phyloP scores from a whole-genome alignment of 768 basidiomycete genomes.

The Psilocybe subaeruginosa region DNA sequence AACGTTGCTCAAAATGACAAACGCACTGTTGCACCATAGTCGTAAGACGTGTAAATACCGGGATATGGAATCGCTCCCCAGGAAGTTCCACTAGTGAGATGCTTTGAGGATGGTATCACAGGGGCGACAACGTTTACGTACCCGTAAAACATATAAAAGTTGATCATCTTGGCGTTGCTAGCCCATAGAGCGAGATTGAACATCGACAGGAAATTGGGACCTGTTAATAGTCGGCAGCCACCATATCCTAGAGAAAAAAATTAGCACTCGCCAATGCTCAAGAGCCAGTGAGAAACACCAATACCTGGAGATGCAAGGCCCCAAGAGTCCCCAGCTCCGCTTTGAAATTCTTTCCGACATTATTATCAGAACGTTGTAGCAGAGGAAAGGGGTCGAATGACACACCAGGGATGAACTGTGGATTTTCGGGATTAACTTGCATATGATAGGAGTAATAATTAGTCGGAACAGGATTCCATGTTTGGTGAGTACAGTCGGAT shows the following conservation, averaged over 20 bases:
- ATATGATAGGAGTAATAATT: slow-evolving; percentile 69
- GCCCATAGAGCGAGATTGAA: slow-evolving; percentile 82
- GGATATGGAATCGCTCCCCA: slow-evolving; percentile 84
- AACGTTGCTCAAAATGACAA: neutral
- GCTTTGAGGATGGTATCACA: neutral
- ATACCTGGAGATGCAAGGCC: slow-evolving; percentile 70
- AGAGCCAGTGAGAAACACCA: neutral
- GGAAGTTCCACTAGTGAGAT: slow-evolving; percentile 66
- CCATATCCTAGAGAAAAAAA: slow-evolving; percentile 50
- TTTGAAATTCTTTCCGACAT: slow-evolving; percentile 56
- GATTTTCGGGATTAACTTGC: slow-evolving; percentile 49
- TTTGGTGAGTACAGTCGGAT: slow-evolving; percentile 80
- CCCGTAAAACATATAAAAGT: slow-evolving; percentile 88
- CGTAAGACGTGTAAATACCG: slow-evolving; percentile 79
- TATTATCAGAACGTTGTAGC: neutral
- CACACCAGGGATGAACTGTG: slow-evolving; percentile 72
- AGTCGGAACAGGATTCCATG: slow-evolving; percentile 65
- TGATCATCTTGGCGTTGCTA: slow-evolving; percentile 78
- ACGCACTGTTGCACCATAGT: slow-evolving; percentile 70
- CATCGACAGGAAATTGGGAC: slow-evolving; percentile 74
- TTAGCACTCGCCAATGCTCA: neutral
- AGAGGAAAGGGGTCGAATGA: slow-evolving; percentile 2
- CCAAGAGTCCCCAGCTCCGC: slow-evolving; percentile 82
- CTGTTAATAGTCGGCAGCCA: slow-evolving; percentile 66
- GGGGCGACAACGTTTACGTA: slow-evolving; percentile 25